Base-by-base conservation (phyloP, 768 basidiomycete genomes). In the Rhodotorula kratochvilovae region DNA sequence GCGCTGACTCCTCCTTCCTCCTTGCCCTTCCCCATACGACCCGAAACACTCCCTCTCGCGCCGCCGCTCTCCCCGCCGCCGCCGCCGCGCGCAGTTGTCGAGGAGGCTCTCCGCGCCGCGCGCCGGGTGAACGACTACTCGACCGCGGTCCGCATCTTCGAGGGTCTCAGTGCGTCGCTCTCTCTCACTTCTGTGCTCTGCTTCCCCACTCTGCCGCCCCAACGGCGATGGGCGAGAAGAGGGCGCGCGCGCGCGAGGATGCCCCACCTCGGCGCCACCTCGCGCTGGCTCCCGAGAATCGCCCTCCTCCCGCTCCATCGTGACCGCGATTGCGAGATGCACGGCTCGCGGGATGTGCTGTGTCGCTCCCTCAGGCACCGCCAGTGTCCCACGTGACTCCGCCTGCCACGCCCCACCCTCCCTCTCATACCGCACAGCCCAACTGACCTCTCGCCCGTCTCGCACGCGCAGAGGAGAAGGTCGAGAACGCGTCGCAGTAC, bases 401-500 rank as follows among this genome's bases (percentile, higher is more conserved):
- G n/a, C n/a, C n/a, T n/a, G n/a, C n/a, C n/a, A n/a, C n/a, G n/a
- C n/a, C n/a, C n/a, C n/a, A n/a, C n/a, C n/a, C 17, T 46, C 45
- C 45, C 45, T 46, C 19, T 3, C 2, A 23, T 1, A 46, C 45
- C 19, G 45, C 13, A 6, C 39, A 46, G 45, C 21, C 5, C 45
- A 23, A 23, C 45, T 50, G 48, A 50, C 65, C 3, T 15, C 50
- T 54, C 19, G 16, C 29, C 29, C n/a, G 16, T 27, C 1, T 10
- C 31, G 8, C 31, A 15, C 53, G 53, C 53, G 29, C 57, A 58
- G 57, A 86, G 84, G 92, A 93, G 82, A 98, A 99, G 85, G 93
- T 96, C 58, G 96, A 99, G 85, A 98, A 94, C 84, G 90, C 90
- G 84, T 83, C 87, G 68, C 96, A 98, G 82, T 98, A 98, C 80